Conservation (phyloP, 2,329 filamentous ascomycete species). For the Podosphaera fusca region DNA sequence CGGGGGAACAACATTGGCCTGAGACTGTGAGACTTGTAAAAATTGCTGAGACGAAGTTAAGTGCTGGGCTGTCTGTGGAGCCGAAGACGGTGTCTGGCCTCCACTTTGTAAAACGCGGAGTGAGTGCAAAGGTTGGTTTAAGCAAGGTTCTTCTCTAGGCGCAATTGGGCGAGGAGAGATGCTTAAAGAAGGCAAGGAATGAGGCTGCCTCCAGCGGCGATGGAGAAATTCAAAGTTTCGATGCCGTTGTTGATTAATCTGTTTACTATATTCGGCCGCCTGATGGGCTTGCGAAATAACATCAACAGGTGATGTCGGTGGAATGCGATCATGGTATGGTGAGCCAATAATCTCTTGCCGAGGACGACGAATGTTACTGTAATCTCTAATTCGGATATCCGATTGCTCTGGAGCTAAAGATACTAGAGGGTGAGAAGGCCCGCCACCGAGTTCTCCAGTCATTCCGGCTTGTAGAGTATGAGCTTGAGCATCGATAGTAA, state of each 20-base stretch:
- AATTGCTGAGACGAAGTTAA: slow-evolving; percentile 23
- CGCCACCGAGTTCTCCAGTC: slow-evolving; percentile 38
- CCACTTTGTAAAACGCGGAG: slow-evolving; percentile 31
- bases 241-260: slow-evolving; percentile 55
- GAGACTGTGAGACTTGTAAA: slow-evolving; percentile 38
- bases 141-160: slow-evolving; percentile 21
- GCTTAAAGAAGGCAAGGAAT: slow-evolving; percentile 45
- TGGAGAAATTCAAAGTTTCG: slow-evolving; percentile 62
- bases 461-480: slow-evolving; percentile 52
- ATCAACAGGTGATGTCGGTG: slow-evolving; percentile 52
- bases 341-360: slow-evolving; percentile 76
- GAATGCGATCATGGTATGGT: slow-evolving; percentile 68
- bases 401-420: slow-evolving; percentile 58
- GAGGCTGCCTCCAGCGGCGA: slow-evolving; percentile 59
- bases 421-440: slow-evolving; percentile 63
- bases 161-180: slow-evolving; percentile 15
- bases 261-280: slow-evolving; percentile 76
- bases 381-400: slow-evolving; percentile 57
- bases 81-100: slow-evolving; percentile 17
- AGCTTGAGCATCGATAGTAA: slow-evolving; percentile 38
- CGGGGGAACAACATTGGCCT: slow-evolving; percentile 48
- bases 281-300: slow-evolving; percentile 71
- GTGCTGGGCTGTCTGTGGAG: slow-evolving; percentile 19
- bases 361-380: slow-evolving; percentile 60
- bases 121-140: slow-evolving; percentile 33